Base-by-base conservation (phyloP, 2,329 filamentous ascomycete genomes). In the Endocalyx cinctus region DNA sequence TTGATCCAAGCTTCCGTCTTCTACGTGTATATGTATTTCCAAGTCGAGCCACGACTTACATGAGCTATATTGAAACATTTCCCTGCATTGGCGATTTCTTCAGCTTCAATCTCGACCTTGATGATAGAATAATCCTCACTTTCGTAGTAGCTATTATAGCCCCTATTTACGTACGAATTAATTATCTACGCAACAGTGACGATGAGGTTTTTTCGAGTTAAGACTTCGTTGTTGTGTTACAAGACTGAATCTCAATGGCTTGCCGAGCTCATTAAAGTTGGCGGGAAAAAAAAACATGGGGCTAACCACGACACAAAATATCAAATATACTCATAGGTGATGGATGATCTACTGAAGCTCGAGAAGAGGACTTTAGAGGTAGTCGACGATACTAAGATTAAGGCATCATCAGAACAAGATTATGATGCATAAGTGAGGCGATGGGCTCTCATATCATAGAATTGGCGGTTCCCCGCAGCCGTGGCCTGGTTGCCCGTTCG, bases 201-300 rank as follows among this genome's bases (percentile, higher is more conserved):
- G 54, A 57, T 8, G 67, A 71, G 47, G n/a, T 70, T 67, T 35
- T 66, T 70, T 39, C 60, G 59, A 22, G 63, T 69, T 35, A 70
- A 71, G 39, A 58, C 62, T 3, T 63, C 60, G 4, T 52, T 70
- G 6, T 63, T 57, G 6, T 70, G 67, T 66, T 71, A 63, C 48
- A 71, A 70, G 46, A 70, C 64, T 1, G 67, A 70, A 48, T 66
- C 62, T 3, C 52, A 57, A 5, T 71, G 63, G 61, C 58, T 72
- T 11, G 48, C 59, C 4, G 62, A 68, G 33, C 59, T 70, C 1
- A 48, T 68, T 19, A 48, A 48, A 13, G 55, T 50, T 17, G 45
- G 43, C 5, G 46, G 42, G 17, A 47, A 55, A 29, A 46, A 50
- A 29, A 46, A 50, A 12, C 42, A 45, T 2, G 47, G 52, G 32